Conservation (phyloP, 257 asterid genomes). For the Solanum virginianum region DNA sequence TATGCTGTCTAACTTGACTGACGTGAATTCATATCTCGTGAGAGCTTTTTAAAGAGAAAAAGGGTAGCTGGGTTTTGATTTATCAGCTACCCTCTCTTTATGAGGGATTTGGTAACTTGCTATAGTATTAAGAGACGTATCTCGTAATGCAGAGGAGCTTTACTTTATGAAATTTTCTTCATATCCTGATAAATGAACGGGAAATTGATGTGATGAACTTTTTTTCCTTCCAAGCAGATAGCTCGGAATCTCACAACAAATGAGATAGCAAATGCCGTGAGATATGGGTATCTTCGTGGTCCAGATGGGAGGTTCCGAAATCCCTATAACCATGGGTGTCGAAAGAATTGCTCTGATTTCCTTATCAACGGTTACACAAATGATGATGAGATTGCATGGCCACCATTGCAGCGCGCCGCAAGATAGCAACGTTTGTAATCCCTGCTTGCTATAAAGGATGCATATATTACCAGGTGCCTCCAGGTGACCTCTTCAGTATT, state of each 20-base stretch:
- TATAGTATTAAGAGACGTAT: background rate
- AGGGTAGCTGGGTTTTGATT: background rate
- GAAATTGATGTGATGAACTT: background rate
- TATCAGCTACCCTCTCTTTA: background rate
- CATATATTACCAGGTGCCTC: background rate
- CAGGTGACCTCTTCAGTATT: background rate
- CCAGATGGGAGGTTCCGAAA: slow-evolving; percentile 87
- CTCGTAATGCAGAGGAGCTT: background rate
- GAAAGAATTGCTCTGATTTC: slow-evolving; percentile 86
- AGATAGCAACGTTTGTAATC: slow-evolving; percentile 13
- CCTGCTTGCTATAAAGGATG: background rate
- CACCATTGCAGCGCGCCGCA: slow-evolving; percentile 54
- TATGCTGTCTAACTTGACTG: background rate
- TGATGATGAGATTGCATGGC: slow-evolving; percentile 90
- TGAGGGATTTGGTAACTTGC: background rate
- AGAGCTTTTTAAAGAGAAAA: background rate
- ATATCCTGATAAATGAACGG: background rate
- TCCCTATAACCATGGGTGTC: slow-evolving; percentile 87
- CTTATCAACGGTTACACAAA: slow-evolving; percentile 61
- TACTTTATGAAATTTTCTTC: background rate
- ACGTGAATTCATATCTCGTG: background rate
- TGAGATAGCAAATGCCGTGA: slow-evolving; percentile 67
- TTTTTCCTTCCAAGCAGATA: slow-evolving; percentile 32
- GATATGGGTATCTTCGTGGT: slow-evolving; percentile 87
- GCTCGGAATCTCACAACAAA: slow-evolving; percentile 86